Evolutionary conservation across 2,329 filamentous ascomycete genomes (phyloP).

Genomic region (Graphium sp.): DNA sequence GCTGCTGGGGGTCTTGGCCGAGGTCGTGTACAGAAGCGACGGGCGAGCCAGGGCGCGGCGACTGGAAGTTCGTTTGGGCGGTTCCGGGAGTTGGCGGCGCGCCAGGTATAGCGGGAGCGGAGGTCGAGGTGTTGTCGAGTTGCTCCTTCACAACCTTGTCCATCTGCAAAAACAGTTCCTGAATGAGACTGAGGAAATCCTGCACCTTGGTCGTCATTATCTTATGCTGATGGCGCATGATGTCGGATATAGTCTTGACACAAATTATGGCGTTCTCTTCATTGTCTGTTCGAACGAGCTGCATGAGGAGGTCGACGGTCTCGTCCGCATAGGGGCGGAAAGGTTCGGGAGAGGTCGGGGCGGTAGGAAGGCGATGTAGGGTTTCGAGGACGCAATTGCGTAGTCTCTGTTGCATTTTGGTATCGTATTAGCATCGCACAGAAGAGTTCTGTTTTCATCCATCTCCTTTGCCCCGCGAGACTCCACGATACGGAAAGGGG

Average conservation of each 20-base stretch:
- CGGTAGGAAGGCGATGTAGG: constrained; percentile 64
- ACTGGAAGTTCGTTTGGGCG: constrained; percentile 61
- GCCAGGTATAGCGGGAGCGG: constrained; percentile 30
- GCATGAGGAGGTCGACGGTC: constrained; percentile 80
- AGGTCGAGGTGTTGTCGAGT: constrained; percentile 58
- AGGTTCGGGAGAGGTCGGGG: constrained; percentile 55
- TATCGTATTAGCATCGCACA: constrained; percentile 7
- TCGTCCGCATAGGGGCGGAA: constrained; percentile 81
- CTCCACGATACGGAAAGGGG: background rate
- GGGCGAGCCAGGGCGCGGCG: constrained; percentile 78
- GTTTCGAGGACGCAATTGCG: constrained; percentile 91
- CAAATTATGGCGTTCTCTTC: constrained; percentile 98
- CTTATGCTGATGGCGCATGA: constrained; percentile 84
- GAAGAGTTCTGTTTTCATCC: too few relatives aligned
- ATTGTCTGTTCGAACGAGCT: constrained; percentile 77
- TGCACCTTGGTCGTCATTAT: constrained; percentile 67
- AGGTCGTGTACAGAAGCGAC: constrained; percentile 69
- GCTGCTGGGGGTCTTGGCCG: constrained; percentile 64
- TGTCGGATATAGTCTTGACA: constrained; percentile 95
- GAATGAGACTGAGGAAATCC: constrained; percentile 76
- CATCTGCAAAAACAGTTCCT: constrained; percentile 92
- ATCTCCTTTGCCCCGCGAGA: too few relatives aligned
- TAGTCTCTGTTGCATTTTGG: constrained; percentile 61
- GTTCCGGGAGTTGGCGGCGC: constrained; percentile 51
- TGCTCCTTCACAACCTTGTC: constrained; percentile 89